Base-by-base conservation (phyloP, 352 stramenopile genomes). In the Pythium sukuiense region DNA sequence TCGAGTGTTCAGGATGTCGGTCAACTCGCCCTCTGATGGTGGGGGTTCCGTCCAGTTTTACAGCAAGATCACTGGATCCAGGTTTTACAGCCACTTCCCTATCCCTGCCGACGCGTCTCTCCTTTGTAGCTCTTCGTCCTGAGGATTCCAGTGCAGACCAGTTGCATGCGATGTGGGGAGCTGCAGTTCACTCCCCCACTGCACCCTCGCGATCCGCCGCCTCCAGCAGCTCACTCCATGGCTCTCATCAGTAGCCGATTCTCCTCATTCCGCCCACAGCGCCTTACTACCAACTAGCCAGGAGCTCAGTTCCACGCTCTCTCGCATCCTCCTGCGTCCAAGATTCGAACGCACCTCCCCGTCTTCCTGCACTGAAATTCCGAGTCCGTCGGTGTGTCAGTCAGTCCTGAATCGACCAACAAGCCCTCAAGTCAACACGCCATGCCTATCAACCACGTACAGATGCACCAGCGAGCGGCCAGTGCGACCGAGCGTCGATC, bases 371-470 rank as follows among this genome's bases (percentile, higher is more conserved):
- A 14, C 53, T 45, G 53, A 52, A 18, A 52, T 52, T 52, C 45
- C 39, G 2, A 29, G n/a, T 52, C 45, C 12, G 35, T 43, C 35
- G 16, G 35, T 24, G 20, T 24, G 20, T 43, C 35, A 5, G 7
- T 12, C 35, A 52, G n/a, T 52, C n/a, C 6, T 3, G 8, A 37
- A n/a, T 37, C 24, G 27, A 41, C 46, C 30, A 41, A 11, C 29
- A 8, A 55, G 14, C 45, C 43, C 26, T 39, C 6, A 24, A 43
- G 13, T 13, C 18, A 55, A 24, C 52, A 67, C 61, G 61, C 39
- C 61, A 67, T 67, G 61, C 39, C 61, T 29, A 67, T 67, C 53
- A 43, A 61, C 61, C 37, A 27, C 20, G 20, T 24, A 45, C 1
- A n/a, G 29, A 46, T 67, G 52, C 50, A 35, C 14, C 16, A 27